A percentile compares a stretch with the other conserved stretches of the same genome.
Conservation (phyloP, 148 eudicot genomes). For the Rhododendron ferrugineum region DNA sequence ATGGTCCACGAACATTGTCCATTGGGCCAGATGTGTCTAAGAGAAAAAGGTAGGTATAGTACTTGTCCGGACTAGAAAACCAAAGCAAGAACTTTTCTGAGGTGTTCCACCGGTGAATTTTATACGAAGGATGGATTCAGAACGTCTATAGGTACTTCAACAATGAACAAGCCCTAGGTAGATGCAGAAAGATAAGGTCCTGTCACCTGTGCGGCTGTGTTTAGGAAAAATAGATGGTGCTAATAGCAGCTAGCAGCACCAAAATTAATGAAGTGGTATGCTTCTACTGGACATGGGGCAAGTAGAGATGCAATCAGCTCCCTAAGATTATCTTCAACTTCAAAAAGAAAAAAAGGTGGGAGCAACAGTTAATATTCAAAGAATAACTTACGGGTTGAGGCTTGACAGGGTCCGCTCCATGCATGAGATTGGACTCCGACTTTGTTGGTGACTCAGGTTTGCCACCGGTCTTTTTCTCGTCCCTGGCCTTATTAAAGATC, state of each 20-base stretch:
- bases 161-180: background rate
- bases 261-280: background rate
- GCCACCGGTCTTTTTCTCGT: conserved; percentile 86
- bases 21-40: background rate
- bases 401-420: conserved; percentile 46
- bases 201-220: too few species aligned
- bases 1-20: background rate
- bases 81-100: background rate
- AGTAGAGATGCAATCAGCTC: background rate
- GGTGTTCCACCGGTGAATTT: background rate
- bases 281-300: background rate
- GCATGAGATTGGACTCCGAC: conserved; percentile 33
- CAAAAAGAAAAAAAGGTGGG: background rate
- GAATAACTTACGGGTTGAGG: conserved; percentile 57
- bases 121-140: background rate
- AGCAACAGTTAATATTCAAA: background rate
- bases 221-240: background rate
- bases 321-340: background rate
- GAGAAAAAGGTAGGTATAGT: background rate
- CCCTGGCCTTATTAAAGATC: conserved; percentile 81
- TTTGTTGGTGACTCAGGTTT: conserved; percentile 64
- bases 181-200: background rate
- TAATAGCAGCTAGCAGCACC: background rate
- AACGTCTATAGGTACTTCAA: background rate
- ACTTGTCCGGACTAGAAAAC: background rate